Evolutionary conservation across 202 grass and related monocot genomes (phyloP).

Genomic region (Dendrocalamus latiflorus): DNA sequence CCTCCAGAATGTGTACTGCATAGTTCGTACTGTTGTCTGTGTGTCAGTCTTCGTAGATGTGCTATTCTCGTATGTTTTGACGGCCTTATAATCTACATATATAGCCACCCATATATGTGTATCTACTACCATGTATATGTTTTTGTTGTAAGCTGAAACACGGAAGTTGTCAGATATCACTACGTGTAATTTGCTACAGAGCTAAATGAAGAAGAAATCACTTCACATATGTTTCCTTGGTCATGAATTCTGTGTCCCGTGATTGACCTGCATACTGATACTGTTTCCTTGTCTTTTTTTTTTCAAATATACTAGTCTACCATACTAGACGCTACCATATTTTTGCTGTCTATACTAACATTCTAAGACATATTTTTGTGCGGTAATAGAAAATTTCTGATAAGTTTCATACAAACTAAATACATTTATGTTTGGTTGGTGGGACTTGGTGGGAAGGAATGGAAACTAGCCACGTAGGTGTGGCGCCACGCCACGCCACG

Average conservation of each 20-base stretch:
- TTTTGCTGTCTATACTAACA: too few relatives aligned
- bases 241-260: neutral
- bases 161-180: neutral
- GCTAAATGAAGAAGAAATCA: constrained; percentile 16
- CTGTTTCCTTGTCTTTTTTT: neutral
- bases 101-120: constrained; percentile 13
- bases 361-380: neutral
- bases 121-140: constrained; percentile 27
- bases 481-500: too few relatives aligned
- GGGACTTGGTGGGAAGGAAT: too few relatives aligned
- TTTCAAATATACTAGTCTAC: neutral
- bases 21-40: neutral
- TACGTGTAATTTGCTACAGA: constrained; percentile 13
- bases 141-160: constrained; percentile 10
- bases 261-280: neutral
- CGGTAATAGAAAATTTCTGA: neutral
- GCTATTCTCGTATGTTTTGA: constrained; percentile 17
- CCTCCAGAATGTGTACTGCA: neutral
- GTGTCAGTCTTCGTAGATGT: constrained; percentile 18
- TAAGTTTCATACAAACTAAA: neutral
- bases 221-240: neutral
- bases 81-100: constrained; percentile 4
- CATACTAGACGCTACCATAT: too few relatives aligned
- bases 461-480: too few relatives aligned
- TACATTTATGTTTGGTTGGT: too few relatives aligned